Base-by-base conservation (phyloP, 306 rosid species). In the Lathyrus oleraceus region DNA sequence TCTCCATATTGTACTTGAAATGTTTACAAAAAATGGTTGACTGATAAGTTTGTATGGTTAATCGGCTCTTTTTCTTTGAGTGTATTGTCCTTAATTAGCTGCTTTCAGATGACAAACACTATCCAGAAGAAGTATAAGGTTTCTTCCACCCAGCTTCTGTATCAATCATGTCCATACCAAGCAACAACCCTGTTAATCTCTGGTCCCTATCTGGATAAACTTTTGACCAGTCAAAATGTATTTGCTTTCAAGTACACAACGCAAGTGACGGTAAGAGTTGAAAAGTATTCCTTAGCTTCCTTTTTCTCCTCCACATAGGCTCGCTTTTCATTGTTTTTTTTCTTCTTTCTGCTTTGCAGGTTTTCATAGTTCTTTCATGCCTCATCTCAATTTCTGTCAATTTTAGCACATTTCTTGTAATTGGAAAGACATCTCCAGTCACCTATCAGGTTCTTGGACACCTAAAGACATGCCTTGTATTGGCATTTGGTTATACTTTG, bases 371-470 rank as follows among this genome's bases (percentile, higher is more conserved):
- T 67, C 85, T 93, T 21, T 93, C 98, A 39, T 94, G 98, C 84
- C 89, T 90, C 62, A 90, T 94, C 71, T 85, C 98, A 25, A 92
- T 94, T 52, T 94, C 98, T 30, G 98, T 94, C 74, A 94, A 94
- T 76, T 94, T 94, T 75, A 94, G 98, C 62, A 94, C 98, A 25
- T 94, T 94, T 78, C 92, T 94, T 59, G 97, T 94, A 15, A 90
- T 93, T 68, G 98, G 98, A 77, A 93, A 85, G 81, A 93, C 98
- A 53, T 93, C 98, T 66, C 95, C 97, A 1, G 98, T 93, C 60
- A 93, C 98, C 54, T 93, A 93, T 79, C 98, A 93, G 84, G 98
- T 90, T 67, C 96, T 93, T 59, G 98, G 98, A 72, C 98, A 93
- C 85, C 85, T 90, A 64, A 93, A 93, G 84, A 93, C 98, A 65